A percentile compares a stretch with the other conserved stretches of the same genome.
phyloP scores from a whole-genome alignment of 164 flowering plant genomes.

The Chimonanthus praecox region DNA sequence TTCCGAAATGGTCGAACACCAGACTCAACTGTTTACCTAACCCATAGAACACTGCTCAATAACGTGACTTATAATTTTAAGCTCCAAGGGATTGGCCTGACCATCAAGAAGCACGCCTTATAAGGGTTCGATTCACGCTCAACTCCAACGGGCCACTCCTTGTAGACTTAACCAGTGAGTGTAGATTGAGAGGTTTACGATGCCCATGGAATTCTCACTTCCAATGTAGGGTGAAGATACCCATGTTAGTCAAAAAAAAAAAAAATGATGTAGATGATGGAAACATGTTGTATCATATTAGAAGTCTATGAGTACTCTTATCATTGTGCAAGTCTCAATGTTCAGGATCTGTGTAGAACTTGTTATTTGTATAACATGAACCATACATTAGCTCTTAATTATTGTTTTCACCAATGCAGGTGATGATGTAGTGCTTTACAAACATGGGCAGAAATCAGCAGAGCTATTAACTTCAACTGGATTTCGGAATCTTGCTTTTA shows the following conservation, averaged over 20 bases:
- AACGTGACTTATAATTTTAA: no score
- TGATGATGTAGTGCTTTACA: conserved; percentile 37
- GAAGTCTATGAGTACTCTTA: not conserved
- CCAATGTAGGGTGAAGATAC: not conserved
- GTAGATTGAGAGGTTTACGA: no score
- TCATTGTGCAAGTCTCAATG: not conserved
- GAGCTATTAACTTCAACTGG: conserved; percentile 39
- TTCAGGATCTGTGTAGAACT: not conserved
- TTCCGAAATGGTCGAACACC: no score
- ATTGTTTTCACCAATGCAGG: not conserved
- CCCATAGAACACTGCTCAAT: no score
- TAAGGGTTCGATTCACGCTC: no score
- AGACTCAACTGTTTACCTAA: no score
- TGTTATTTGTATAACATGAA: not conserved
- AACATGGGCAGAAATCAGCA: conserved; percentile 59
- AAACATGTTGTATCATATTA: not conserved
- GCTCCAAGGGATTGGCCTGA: no score
- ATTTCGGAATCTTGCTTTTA: conserved; percentile 46
- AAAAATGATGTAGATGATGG: not conserved
- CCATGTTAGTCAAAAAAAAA: not conserved
- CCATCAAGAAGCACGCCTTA: no score
- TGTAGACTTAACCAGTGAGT: no score
- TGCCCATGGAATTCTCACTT: no score
- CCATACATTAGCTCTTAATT: not conserved
- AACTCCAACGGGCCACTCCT: no score